Base-by-base conservation (phyloP, 2,329 filamentous ascomycete species). In the Lasiodiplodia hormozganensis region DNA sequence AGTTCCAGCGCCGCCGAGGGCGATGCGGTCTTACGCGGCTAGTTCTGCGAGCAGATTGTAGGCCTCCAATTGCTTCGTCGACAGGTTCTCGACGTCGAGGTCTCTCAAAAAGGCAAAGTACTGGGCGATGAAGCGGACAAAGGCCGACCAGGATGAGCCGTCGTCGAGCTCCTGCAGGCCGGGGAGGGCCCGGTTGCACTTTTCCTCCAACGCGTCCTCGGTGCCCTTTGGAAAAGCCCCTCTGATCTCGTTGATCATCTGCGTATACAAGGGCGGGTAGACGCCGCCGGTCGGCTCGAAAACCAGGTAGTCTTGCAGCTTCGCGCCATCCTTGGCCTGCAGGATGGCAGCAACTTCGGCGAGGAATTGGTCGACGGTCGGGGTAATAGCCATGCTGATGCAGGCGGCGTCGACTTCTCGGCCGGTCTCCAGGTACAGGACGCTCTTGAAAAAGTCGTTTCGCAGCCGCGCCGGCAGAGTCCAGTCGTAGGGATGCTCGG, bases 21-120 rank as follows among this genome's bases (percentile, higher is more conserved):
- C 12, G 34, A 10, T n/a, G n/a, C 25, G 40, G 47, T 82, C 90
- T 75, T 83, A 94, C 91, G 92, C 92, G 60, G 94, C 86, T 34
- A 97, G 81, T 0, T 86, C 87, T 71, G 89, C 92, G 67, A 97
- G 85, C 74, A 91, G 80, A 68, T 92, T 86, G 76, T 97, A 93
- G 4, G 94, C 91, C 67, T 88, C 86, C 34, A 95, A 81, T 51
- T 68, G 67, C 11, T 64, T 68, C 14, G 53, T 58, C 7, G 53
- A 53, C 51, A 96, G 82, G 74, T 96, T 90, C 14, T 89, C 87
- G 62, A 92, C 89, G 74, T 96, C 86, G 38, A 95, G 89, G 74
- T 96, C 92, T 68, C 94, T 85, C 83, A 95, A 88, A 74, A 94
- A 97, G 54, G 87, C 83, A 71, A 97, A 84, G 75, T 96, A 97